Percentiles rank a stretch among this genome's conserved stretches.
These are phyloP conservation scores for Trypanosoma cruzi DNA, from an alignment of 208 protist genomes.

Conservation along the genomic window DNA sequence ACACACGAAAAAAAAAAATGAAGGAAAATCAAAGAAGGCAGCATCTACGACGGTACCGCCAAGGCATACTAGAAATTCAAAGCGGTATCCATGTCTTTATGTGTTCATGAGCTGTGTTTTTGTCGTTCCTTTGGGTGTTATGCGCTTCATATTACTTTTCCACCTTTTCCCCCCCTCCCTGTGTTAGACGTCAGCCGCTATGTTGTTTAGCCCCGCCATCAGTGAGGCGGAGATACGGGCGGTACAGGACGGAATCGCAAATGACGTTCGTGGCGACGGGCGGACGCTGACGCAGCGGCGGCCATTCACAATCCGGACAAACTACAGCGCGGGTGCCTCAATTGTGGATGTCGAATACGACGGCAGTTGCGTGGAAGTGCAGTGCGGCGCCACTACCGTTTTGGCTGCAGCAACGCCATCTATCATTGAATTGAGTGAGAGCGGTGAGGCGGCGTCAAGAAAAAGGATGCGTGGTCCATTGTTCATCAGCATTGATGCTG, in stretches of 20 bases:
- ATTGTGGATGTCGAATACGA: slow-evolving; percentile 32
- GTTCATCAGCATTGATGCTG: slow-evolving; percentile 72
- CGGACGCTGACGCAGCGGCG: slow-evolving; percentile 81
- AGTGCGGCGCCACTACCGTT: slow-evolving; percentile 54
- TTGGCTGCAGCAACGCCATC: slow-evolving; percentile 61
- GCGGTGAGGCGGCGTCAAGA: not conserved
- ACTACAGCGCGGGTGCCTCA: not conserved
- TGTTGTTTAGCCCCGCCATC: slow-evolving; percentile 36
- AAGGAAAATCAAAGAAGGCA: not conserved
- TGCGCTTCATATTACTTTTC: not conserved
- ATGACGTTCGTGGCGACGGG: slow-evolving; percentile 76
- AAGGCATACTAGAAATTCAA: not conserved
- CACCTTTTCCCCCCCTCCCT: not conserved
- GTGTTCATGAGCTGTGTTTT: no score
- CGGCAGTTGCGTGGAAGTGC: slow-evolving; percentile 65
- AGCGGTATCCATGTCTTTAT: not conserved
- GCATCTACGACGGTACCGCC: not conserved
- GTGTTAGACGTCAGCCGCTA: slow-evolving; percentile 1
- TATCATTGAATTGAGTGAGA: slow-evolving; percentile 46
- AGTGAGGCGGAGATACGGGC: slow-evolving; percentile 69
- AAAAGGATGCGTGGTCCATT: slow-evolving; percentile 35
- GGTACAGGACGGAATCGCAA: slow-evolving; percentile 70
- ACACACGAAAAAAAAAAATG: no score
- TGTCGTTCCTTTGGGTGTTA: no score
- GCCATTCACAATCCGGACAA: slow-evolving; percentile 36